Base-by-base conservation (phyloP, 2,329 filamentous ascomycete genomes). In the Pseudocercospora musae region DNA sequence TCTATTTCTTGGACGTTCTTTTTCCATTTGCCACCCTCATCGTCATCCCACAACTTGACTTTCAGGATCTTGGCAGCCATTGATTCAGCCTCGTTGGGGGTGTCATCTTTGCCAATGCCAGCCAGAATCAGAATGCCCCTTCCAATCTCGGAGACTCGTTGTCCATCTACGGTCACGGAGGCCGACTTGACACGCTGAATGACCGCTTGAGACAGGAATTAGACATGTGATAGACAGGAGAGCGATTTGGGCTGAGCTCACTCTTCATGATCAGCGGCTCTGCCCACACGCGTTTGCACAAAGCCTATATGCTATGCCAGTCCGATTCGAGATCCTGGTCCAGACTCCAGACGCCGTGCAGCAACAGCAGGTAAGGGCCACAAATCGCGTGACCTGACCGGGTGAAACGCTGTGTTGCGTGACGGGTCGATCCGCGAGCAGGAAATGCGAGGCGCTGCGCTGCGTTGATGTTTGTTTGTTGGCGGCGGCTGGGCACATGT, bases 111-210 rank as follows among this genome's bases (percentile, higher is more conserved):
- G 31, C 90, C 92, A 48, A 99, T 87, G 25, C 93, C 95, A 21
- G 94, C 94, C 74, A 99, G 89, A 31, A 98, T 92, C 6, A 99
- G 82, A 48, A 99, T 80, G 29, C 95, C 95, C 77, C 89, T 91
- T 63, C 92, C 91, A 71, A 99, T 98, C 2, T 89, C 90, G 1
- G 95, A 98, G 50, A 99, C 85, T 29, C 96, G 80, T 74, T 96
- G 84, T 73, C 91, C 89, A 74, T 99, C 93, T 57, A 99, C 94
- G 1, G 92, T 95, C 71, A 99, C 95, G 7, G 94, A 97, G 64
- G 94, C 94, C 48, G 93, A 98, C 64, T 96, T 87, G 57, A 99
- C 95, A 68, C 95, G 87, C 78, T 99, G 95, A 58, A 98, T 81
- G 63, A 99, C 91, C 58, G 92, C 95, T 97, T 73, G 58, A 54